Conservation (phyloP, 2,329 filamentous ascomycete genomes). For the Cordyceps pruinosa region DNA sequence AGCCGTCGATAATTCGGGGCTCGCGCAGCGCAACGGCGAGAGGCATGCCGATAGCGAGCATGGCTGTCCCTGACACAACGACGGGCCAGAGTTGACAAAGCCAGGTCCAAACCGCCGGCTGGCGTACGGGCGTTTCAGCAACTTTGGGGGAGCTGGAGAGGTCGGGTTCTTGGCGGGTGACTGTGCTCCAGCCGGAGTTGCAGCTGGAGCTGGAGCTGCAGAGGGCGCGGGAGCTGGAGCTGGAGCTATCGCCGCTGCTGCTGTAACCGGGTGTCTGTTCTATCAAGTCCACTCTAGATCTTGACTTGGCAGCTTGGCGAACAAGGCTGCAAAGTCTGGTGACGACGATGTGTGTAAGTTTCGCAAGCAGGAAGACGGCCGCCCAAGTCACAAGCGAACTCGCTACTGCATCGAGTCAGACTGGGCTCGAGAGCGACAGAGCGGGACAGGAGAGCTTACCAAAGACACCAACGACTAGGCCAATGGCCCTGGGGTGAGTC, state of each 20-base stretch:
- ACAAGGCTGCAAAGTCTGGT: neutral
- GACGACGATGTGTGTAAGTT: conserved; percentile 16
- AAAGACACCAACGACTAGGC: conserved; percentile 37
- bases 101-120: neutral
- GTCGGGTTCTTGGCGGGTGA: neutral
- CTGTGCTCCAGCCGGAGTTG: neutral
- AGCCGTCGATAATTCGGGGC: conserved; percentile 38
- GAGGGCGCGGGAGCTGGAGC: neutral
- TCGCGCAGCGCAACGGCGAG: conserved; percentile 27
- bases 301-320: too few species aligned
- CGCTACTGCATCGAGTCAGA: conserved; percentile 24
- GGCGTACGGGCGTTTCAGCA: neutral
- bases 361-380: conserved; percentile 21
- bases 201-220: neutral
- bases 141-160: neutral
- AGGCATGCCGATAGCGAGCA: conserved; percentile 35
- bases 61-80: conserved; percentile 25
- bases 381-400: conserved; percentile 32
- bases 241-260: too few species aligned
- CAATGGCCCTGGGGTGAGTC: conserved; percentile 31
- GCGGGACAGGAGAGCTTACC: conserved; percentile 27
- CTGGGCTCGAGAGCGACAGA: neutral
- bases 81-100: conserved; percentile 21
- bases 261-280: neutral
- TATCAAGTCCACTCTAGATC: neutral